These are phyloP conservation scores for Lachancea nothofagi DNA, from an alignment of 805 yeast genomes.

Conservation along the genomic window DNA sequence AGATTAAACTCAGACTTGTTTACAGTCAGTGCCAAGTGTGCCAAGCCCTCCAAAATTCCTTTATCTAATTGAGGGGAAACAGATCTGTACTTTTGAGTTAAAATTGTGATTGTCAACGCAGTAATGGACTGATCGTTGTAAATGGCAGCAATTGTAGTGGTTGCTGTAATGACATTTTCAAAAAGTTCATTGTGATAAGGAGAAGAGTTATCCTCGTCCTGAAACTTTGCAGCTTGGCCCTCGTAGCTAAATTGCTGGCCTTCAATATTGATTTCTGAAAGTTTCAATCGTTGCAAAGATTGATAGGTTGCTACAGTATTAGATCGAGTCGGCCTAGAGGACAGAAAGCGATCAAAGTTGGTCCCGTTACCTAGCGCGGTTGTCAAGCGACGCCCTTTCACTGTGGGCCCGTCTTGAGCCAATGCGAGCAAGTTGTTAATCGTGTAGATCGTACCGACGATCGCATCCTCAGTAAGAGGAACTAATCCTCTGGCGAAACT, in stretches of 20 bases:
- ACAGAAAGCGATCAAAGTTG: constrained; percentile 6
- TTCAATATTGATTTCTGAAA: neutral
- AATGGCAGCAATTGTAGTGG: constrained; percentile 56
- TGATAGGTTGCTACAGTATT: constrained; percentile 10
- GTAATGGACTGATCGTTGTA: constrained; percentile 70
- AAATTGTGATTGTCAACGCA: constrained; percentile 70
- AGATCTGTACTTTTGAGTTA: constrained; percentile 64
- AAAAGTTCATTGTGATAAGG: constrained; percentile 35
- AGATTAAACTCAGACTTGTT: constrained; percentile 62
- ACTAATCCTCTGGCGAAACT: constrained; percentile 62
- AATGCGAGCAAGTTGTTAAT: constrained; percentile 66
- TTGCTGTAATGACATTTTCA: constrained; percentile 63
- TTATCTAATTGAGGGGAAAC: constrained; percentile 49
- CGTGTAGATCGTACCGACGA: constrained; percentile 78
- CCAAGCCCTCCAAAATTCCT: constrained; percentile 54
- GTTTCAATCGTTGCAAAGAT: constrained; percentile 7
- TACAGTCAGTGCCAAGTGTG: constrained; percentile 54
- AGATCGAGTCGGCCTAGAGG: constrained; percentile 8
- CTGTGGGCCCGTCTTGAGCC: constrained; percentile 39
- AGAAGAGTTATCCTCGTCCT: constrained; percentile 6
- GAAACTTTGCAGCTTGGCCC: neutral
- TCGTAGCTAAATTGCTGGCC: neutral
- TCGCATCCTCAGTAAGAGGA: constrained; percentile 70
- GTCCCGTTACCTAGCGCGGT: constrained; percentile 8
- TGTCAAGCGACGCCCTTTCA: constrained; percentile 34